These are phyloP conservation scores for maize (Zea mays) DNA, from an alignment of 176 grass and related monocot genomes.

Conservation along the genomic window DNA sequence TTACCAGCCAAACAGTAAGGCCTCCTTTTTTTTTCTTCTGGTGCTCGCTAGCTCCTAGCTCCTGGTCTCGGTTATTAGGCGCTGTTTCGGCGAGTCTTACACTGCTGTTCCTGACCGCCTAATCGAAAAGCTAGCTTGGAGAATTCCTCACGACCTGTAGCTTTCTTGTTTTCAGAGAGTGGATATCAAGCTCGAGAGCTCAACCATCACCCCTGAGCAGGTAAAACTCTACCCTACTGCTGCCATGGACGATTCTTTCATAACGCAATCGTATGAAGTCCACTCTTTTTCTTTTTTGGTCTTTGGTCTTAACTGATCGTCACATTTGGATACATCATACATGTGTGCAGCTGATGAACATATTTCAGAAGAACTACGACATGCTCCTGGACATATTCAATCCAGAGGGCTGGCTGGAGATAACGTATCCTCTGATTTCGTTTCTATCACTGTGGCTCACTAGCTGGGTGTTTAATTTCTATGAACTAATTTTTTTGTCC, in stretches of 20 bases:
- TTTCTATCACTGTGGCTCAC: no score
- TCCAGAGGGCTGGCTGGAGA: slow-evolving; percentile 93
- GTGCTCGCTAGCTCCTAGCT: background rate
- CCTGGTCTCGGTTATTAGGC: background rate
- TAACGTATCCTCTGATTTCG: slow-evolving; percentile 75
- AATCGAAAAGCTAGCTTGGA: background rate
- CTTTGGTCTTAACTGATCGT: background rate
- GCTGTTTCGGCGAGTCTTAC: background rate
- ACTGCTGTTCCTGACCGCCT: no score
- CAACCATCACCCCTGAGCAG: slow-evolving; percentile 80
- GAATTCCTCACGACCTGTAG: slow-evolving; percentile 12
- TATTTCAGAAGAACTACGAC: slow-evolving; percentile 87
- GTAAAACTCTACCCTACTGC: slow-evolving; percentile 21
- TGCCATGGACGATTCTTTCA: background rate
- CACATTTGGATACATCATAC: background rate
- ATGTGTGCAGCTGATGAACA: slow-evolving; percentile 64
- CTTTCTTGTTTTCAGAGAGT: slow-evolving; percentile 73
- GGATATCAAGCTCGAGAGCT: slow-evolving; percentile 79
- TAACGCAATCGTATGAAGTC: background rate
- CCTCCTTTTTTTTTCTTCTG: background rate
- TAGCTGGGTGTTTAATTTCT: no score
- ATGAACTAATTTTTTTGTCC: no score
- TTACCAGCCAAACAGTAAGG: slow-evolving; percentile 65
- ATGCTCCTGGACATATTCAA: slow-evolving; percentile 88
- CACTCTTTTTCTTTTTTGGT: background rate